Evolutionary conservation across 352 stramenopile species (phyloP), one percentile per base, ranked within the genome.

Genomic region (Phytophthora idaei): DNA sequence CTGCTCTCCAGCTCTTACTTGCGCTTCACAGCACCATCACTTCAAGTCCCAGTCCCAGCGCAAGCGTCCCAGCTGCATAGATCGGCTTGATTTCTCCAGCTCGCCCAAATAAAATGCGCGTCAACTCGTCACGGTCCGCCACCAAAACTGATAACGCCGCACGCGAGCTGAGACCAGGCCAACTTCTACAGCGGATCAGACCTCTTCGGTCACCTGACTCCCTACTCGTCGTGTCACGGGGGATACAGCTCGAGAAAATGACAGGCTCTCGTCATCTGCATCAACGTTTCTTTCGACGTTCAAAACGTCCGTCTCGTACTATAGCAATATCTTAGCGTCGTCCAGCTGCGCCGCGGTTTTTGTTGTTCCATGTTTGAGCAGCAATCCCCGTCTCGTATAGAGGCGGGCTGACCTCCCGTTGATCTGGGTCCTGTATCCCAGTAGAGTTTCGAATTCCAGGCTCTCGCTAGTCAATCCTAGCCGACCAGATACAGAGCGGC

Each of bases 41-140:
- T 69, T 69, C 58, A 72, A 76, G 58, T 25, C 56, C 37, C 29
- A 46, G 65, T 71, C 65, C 54, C 67, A 69, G 32, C 39, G 63
- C 21, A 21, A 21, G 21, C 21, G 21, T 21, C 21, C 21, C 21
- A 21, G 21, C 48, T 66, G 54, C 47, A 71, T 25, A 69, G 47
- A 25, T 14, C 28, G 14, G 47, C 32, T 56, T 50, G 46, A 48
- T 42, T 21, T 28, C 54, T 49, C 64, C 39, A 64, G 50, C 57
- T 68, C 59, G 44, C 47, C 36, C 17, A 14, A 49, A 52, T 8
- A 34, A 42, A 42, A 42, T 56, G 42, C 41, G 17, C 27, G 32
- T 61, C 53, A 41, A 66, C 3, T 64, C 41, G 32, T 57, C 36
- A 34, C 17, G 28, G 11, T 45, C 53, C 34, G 37, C 39, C 48